Evolutionary conservation across 225 moss, liverwort and hornwort species (phyloP).

Genomic region (Physcomitrellopsis africana): DNA sequence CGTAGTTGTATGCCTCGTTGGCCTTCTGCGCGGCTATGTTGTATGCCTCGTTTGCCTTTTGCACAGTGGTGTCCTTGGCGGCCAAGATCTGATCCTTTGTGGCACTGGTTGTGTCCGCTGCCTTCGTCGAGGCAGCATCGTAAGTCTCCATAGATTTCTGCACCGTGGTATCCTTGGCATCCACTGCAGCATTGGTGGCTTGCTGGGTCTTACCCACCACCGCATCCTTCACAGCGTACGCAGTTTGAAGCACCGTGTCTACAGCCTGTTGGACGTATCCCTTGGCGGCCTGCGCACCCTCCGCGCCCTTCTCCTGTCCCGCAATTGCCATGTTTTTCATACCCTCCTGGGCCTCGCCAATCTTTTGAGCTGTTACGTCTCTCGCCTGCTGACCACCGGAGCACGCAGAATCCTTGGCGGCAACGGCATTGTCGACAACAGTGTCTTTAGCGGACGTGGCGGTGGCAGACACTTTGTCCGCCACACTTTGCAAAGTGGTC

Average conservation of each 20-base stretch:
- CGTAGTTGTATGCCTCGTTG: constrained; percentile 20
- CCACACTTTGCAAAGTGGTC: constrained; percentile 26
- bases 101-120: constrained; percentile 17
- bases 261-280: constrained; percentile 55
- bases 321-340: constrained; percentile 38
- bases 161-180: constrained; percentile 38
- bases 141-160: constrained; percentile 38
- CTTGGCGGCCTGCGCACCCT: constrained; percentile 37
- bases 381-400: constrained; percentile 25
- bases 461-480: constrained; percentile 31
- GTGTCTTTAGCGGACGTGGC: constrained; percentile 37
- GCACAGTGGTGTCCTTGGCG: constrained; percentile 43
- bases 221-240: constrained; percentile 54
- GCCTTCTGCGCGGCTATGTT: constrained; percentile 30
- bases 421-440: constrained; percentile 7
- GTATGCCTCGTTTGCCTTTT: constrained; percentile 47
- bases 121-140: constrained; percentile 32
- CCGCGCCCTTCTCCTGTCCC: constrained; percentile 43
- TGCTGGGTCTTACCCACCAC: constrained; percentile 48
- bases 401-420: constrained; percentile 9
- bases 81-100: constrained; percentile 30
- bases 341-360: constrained; percentile 44
- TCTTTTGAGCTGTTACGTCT: constrained; percentile 20
- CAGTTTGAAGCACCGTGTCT: constrained; percentile 52
- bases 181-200: constrained; percentile 23